These are phyloP conservation scores for Porodaedalea pini DNA, from an alignment of 1,284 basidiomycete species.

Conservation along the genomic window DNA sequence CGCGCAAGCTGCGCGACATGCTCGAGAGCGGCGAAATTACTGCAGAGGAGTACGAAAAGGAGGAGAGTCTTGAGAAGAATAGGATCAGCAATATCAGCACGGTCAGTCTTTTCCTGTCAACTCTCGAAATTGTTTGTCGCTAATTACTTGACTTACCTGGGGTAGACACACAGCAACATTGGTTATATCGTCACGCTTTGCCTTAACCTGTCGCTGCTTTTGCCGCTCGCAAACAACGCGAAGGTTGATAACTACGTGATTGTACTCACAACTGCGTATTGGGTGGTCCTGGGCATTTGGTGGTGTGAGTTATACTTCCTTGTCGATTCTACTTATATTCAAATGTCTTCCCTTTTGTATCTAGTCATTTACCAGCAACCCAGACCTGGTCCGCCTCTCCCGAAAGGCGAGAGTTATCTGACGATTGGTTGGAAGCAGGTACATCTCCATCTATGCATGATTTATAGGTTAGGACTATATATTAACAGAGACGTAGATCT, in stretches of 20 bases:
- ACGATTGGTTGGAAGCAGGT: constrained; percentile 82
- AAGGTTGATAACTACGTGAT: constrained; percentile 72
- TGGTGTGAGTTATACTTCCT: constrained; percentile 58
- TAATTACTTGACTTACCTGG: not conserved
- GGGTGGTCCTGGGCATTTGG: constrained; percentile 72
- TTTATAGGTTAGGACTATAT: not conserved
- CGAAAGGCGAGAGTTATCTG: constrained; percentile 66
- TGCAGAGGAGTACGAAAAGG: constrained; percentile 62
- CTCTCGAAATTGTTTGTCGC: not conserved
- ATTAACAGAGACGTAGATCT: constrained; percentile 45
- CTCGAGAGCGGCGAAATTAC: constrained; percentile 57
- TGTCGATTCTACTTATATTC: not conserved
- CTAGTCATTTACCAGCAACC: constrained; percentile 62
- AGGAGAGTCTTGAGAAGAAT: constrained; percentile 82
- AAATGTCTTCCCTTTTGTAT: not conserved
- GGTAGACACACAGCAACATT: constrained; percentile 69
- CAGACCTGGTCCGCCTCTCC: constrained; percentile 68
- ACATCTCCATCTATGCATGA: not conserved
- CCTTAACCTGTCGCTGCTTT: constrained; percentile 69
- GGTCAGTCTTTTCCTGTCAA: constrained; percentile 39
- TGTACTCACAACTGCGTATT: constrained; percentile 66
- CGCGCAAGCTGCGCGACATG: constrained; percentile 55
- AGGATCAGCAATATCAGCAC: constrained; percentile 83
- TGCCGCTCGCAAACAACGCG: constrained; percentile 62
- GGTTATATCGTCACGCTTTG: constrained; percentile 67